Evolutionary conservation across 1,284 basidiomycete species (phyloP), one percentile per base, ranked within the genome.

Genomic region (Ganoderma lingzhi): DNA sequence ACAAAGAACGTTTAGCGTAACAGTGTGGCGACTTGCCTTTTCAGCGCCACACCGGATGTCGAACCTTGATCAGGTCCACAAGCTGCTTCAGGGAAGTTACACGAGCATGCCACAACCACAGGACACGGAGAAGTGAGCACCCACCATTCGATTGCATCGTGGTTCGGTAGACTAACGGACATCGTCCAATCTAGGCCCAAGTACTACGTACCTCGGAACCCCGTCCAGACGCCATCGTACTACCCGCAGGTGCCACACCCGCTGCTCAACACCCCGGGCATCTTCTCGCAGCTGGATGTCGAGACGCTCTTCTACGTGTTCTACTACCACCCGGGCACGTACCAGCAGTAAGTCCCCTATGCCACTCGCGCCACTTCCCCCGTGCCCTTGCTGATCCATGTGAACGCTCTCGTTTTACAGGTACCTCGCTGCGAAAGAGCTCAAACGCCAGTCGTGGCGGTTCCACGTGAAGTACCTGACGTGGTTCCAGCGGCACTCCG

Each of bases 401-500:
- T 35, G 35, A 3, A 35, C n/a, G 23, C 6, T 53, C 48, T 14
- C 48, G 35, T 44, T 37, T 64, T 35, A 55, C 73, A 97, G 95
- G 82, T 98, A 93, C 82, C 90, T 99, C 63, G 97, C 98, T 1
- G 98, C 98, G 8, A 96, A 96, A 79, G 98, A 99, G 83, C 85
- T 99, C 72, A 99, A 99, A 84, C 90, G 95, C 70, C 97, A 99
- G 81, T 97, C 95, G 67, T 99, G 98, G 98, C 91, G 98, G 66
- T 99, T 99, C 87, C 98, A 99, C 82, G 96, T 98, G 75, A 99
- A 99, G 83, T 99, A 99, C 81, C 84, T 99, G 71, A 99, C 98
- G 48, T 99, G 98, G 98, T 99, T 99, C 90, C 98, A 99, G 82
- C 90, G 98, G 65, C 96, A 98, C 78, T 97, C 96, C 30, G 97